Conservation (phyloP, 495 filamentous ascomycete genomes). For the Annulohypoxylon moriforme region DNA sequence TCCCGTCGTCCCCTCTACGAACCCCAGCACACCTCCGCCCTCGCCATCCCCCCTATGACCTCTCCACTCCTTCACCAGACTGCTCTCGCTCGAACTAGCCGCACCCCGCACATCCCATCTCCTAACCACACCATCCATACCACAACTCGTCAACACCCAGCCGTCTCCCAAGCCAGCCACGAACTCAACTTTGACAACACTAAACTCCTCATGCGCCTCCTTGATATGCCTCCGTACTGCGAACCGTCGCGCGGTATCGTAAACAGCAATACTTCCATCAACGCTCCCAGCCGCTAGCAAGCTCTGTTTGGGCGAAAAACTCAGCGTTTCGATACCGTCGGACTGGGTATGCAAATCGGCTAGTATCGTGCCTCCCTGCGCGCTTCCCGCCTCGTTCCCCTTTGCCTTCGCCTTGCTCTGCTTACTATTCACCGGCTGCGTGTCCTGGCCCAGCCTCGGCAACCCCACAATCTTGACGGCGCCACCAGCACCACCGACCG, state of each 20-base stretch:
- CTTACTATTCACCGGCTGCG: slow-evolving; percentile 40
- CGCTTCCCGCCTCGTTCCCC: slow-evolving; percentile 53
- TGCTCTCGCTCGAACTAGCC: slow-evolving; percentile 68
- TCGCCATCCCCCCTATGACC: slow-evolving; percentile 84
- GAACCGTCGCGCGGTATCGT: slow-evolving; percentile 84
- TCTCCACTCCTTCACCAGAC: slow-evolving; percentile 80
- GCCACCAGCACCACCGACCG: slow-evolving; percentile 88
- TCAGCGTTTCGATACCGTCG: slow-evolving; percentile 86
- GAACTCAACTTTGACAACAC: slow-evolving; percentile 94
- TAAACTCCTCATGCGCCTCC: slow-evolving; percentile 82
- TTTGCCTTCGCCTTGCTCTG: slow-evolving; percentile 58
- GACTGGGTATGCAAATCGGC: slow-evolving; percentile 66
- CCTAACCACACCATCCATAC: slow-evolving; percentile 87
- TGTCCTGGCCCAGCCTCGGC: slow-evolving; percentile 69
- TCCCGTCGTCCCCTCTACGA: slow-evolving; percentile 77
- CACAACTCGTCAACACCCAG: slow-evolving; percentile 83
- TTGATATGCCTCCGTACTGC: slow-evolving; percentile 81
- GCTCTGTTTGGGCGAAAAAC: slow-evolving; percentile 79
- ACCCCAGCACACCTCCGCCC: slow-evolving; percentile 88
- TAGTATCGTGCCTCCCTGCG: slow-evolving; percentile 75
- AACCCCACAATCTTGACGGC: slow-evolving; percentile 85
- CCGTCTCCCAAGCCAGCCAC: slow-evolving; percentile 55
- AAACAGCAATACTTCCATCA: slow-evolving; percentile 89
- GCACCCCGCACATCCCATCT: slow-evolving; percentile 89
- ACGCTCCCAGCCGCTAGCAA: slow-evolving; percentile 90